Evolutionary conservation across 441 rosid genomes (phyloP), one percentile per base, ranked within the genome.

Genomic region (Rhodomyrtus psidioides): DNA sequence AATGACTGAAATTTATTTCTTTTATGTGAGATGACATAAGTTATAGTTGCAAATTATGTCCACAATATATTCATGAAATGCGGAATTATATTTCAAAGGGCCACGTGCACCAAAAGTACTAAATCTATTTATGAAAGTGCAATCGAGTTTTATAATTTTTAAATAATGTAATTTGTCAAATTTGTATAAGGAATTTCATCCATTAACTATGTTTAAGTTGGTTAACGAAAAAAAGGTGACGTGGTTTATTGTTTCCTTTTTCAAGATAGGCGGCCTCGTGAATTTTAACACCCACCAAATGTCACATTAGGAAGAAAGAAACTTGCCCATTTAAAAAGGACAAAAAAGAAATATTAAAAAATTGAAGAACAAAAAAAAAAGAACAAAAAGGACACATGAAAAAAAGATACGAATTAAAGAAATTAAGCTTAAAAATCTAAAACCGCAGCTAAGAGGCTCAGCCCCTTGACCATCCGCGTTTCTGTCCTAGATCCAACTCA

Each of bases 281-380:
- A 34, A 4, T 34, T 34, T 34, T 34, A 15, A 60, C 39, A 16
- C 12, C 12, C 9, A 59, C 23, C 5, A 15, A 4, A 27, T 1
- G 70, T 17, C 39, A 59, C 39, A 27, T 27, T 57, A 57, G 14
- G 7, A 1, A 57, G 7, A 26, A 26, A 57, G 26, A 57, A 57
- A 46, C 15, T 26, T 57, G 15, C 12, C 26, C 60, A 12, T 26
- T 26, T 12, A 26, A 57, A 57, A 26, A 2, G 6, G 21, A 26
- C 12, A 26, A 57, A 56, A 56, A 56, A 24, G 12, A 12, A 10
- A 27, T 56, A 9, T 5, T 34, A 24, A 26, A 57, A 55, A 26
- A 5, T 0, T 12, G 2, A 15, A 57, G 0, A 57, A 2, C 6
- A 57, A 0, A 57, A 26, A 6, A 12, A 26, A 3, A 55, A 55